phyloP scores from a whole-genome alignment of 306 rosid genomes.

The Coriaria nepalensis region DNA sequence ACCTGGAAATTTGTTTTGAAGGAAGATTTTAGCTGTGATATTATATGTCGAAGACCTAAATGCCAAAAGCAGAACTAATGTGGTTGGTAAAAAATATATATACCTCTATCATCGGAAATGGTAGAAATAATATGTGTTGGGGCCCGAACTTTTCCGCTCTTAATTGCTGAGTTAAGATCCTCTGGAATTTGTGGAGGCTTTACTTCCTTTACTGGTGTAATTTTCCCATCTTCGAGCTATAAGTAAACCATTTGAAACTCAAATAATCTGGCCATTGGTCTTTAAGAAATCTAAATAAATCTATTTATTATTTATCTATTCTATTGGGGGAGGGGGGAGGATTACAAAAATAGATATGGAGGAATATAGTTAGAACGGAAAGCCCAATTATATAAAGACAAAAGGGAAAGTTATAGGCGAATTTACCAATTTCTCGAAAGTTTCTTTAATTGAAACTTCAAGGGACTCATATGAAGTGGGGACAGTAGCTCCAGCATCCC shows the following conservation, averaged over 20 bases:
- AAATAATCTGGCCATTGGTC: background rate
- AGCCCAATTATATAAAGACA: background rate
- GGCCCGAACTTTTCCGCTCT: constrained; percentile 96
- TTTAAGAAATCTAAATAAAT: background rate
- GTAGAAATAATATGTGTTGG: constrained; percentile 98
- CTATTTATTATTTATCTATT: constrained; percentile 1
- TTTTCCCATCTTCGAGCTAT: constrained; percentile 62
- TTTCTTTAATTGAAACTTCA: constrained; percentile 65
- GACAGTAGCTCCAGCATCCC: constrained; percentile 92
- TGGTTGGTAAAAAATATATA: constrained; percentile 1
- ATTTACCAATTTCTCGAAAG: constrained; percentile 76
- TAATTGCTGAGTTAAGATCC: constrained; percentile 74
- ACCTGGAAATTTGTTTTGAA: constrained; percentile 32
- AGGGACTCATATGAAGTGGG: constrained; percentile 89
- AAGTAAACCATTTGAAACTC: constrained; percentile 11
- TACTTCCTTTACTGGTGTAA: constrained; percentile 65
- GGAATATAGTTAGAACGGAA: too few species aligned
- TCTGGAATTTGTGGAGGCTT: constrained; percentile 95
- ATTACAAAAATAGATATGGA: background rate
- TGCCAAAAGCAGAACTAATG: background rate
- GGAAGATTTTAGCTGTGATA: background rate
- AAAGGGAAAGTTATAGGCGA: constrained; percentile 17
- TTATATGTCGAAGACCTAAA: background rate
- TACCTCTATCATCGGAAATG: constrained; percentile 98
- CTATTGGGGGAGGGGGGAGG: background rate